Evolutionary conservation across 148 eudicot genomes (phyloP).

Genomic region (Chenopodium album): DNA sequence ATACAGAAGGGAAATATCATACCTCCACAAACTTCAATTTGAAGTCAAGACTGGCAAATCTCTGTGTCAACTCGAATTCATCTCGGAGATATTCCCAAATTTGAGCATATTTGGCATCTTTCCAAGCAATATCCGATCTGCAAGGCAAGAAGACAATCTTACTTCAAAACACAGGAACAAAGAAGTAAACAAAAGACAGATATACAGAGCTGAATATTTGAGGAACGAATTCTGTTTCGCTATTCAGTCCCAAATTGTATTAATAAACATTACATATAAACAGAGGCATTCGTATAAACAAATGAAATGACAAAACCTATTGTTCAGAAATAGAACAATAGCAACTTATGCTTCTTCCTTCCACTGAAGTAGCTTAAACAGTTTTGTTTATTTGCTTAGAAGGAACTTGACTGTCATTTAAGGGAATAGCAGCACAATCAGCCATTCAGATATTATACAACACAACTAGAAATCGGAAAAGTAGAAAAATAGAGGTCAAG

Average conservation of each 20-base stretch:
- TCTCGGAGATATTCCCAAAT: constrained; percentile 97
- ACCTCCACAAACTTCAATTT: constrained; percentile 98
- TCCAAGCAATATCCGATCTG: constrained; percentile 99
- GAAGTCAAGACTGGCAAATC: constrained; percentile 97
- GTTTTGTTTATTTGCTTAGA: background rate
- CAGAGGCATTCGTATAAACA: background rate
- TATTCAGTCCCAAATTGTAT: background rate
- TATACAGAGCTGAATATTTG: background rate
- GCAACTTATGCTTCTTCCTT: background rate
- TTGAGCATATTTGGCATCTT: constrained; percentile 96
- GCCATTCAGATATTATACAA: background rate
- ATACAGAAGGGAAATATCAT: background rate
- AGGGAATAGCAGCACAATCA: background rate
- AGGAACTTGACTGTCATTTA: background rate
- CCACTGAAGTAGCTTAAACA: background rate
- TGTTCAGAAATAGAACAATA: background rate
- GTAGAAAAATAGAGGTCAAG: background rate
- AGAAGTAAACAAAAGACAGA: background rate
- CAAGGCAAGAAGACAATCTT: background rate
- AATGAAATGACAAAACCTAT: too few relatives aligned
- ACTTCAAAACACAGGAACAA: background rate
- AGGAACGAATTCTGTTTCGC: background rate
- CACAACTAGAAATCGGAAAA: background rate
- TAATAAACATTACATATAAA: background rate
- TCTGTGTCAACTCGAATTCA: constrained; percentile 92